Evolutionary conservation across 2,329 filamentous ascomycete species (phyloP).

Genomic region (Aureobasidium namibiae): DNA sequence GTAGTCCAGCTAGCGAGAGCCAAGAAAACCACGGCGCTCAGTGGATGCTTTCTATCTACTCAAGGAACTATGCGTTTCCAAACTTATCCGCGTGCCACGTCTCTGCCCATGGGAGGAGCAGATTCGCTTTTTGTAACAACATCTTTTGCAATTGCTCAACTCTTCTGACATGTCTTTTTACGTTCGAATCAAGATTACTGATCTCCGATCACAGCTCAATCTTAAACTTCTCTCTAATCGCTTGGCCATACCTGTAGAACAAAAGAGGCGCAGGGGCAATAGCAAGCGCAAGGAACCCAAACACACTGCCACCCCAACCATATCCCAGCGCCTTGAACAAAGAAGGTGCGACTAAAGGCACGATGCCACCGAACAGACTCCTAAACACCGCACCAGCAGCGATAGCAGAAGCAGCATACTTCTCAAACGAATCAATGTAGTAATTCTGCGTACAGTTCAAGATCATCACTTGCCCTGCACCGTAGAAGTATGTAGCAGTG

Average conservation of each 20-base stretch:
- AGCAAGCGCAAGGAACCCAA: constrained; percentile 37
- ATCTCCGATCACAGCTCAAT: constrained; percentile 24
- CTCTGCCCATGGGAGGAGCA: too few relatives aligned
- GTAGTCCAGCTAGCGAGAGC: too few relatives aligned
- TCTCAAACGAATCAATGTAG: constrained; percentile 45
- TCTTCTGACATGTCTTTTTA: too few relatives aligned
- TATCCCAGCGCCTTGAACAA: constrained; percentile 39
- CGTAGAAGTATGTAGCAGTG: constrained; percentile 39
- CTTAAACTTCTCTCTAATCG: constrained; percentile 38
- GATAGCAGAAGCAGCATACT: constrained; percentile 43
- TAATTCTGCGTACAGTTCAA: constrained; percentile 48
- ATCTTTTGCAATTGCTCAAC: too few relatives aligned
- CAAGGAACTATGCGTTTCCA: too few relatives aligned
- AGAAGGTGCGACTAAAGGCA: constrained; percentile 37
- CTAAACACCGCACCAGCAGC: constrained; percentile 43
- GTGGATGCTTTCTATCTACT: too few relatives aligned
- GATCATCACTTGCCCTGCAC: constrained; percentile 45
- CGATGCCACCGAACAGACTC: constrained; percentile 37
- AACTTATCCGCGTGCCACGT: too few relatives aligned
- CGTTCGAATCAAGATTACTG: background rate
- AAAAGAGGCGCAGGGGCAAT: constrained; percentile 43
- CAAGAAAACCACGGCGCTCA: too few relatives aligned
- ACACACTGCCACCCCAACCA: constrained; percentile 43
- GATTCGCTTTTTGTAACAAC: too few relatives aligned
- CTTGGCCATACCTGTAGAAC: constrained; percentile 41